Evolutionary conservation across 441 rosid species (phyloP).

Genomic region (Syzygium malaccense): DNA sequence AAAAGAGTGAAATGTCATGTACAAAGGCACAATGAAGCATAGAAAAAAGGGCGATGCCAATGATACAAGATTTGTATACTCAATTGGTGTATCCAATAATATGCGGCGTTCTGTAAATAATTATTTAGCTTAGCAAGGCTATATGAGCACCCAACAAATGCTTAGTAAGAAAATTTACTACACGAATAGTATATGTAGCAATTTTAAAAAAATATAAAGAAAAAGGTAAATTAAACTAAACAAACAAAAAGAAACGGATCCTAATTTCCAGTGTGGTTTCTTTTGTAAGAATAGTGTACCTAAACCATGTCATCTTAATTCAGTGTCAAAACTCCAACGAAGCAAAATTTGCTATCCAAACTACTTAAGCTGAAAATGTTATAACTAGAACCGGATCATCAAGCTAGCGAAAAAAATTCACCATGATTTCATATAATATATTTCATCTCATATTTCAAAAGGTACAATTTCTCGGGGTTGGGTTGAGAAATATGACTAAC

Average conservation of each 20-base stretch:
- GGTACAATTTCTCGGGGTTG: neutral
- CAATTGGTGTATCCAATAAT: neutral
- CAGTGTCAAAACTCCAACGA: neutral
- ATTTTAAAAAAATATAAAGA: neutral
- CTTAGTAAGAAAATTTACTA: neutral
- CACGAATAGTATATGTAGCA: neutral
- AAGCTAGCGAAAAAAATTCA: neutral
- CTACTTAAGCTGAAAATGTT: neutral
- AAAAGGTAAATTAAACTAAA: neutral
- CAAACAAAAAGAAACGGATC: neutral
- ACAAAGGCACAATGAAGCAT: neutral
- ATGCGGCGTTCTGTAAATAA: neutral
- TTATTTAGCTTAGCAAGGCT: neutral
- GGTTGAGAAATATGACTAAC: neutral
- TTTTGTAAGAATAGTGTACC: neutral
- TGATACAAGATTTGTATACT: neutral
- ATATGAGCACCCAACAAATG: neutral
- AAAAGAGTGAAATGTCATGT: neutral
- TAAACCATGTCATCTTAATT: neutral
- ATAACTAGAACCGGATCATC: neutral
- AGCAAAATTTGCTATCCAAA: neutral
- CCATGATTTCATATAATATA: neutral
- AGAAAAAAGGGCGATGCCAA: neutral
- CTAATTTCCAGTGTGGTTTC: neutral
- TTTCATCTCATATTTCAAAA: neutral